Percentiles rank a stretch among this genome's conserved stretches.
Evolutionary conservation across 768 basidiomycete genomes (phyloP).

Genomic region (Rhizopogon vinicolor): DNA sequence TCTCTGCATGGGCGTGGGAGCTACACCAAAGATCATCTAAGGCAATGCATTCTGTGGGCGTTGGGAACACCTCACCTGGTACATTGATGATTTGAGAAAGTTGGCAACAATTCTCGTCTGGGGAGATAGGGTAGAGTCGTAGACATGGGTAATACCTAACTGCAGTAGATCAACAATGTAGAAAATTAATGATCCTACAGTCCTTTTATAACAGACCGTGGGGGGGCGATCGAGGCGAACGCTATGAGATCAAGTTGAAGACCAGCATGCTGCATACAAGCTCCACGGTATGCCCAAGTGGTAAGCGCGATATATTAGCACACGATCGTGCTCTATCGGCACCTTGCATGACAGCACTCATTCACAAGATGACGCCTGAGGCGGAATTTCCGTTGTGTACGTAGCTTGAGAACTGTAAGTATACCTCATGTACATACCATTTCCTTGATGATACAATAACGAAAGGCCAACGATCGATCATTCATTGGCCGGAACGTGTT

Average conservation of each 20-base stretch:
- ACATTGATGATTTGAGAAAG: background rate
- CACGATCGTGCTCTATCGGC: background rate
- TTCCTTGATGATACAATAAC: background rate
- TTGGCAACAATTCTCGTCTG: background rate
- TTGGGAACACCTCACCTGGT: background rate
- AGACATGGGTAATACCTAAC: too few relatives aligned
- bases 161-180: background rate
- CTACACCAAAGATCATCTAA: background rate
- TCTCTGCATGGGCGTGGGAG: background rate
- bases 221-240: background rate
- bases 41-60: background rate
- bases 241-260: background rate
- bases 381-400: background rate
- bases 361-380: background rate
- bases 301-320: background rate
- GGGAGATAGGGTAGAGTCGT: background rate
- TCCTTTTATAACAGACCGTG: background rate
- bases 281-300: background rate
- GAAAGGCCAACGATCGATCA: background rate
- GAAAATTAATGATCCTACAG: background rate
- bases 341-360: background rate
- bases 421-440: background rate
- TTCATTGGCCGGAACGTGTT: background rate
- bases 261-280: background rate
- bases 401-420: background rate